Evolutionary conservation across 2,329 filamentous ascomycete species (phyloP).

Genomic region (Monosporascus sp.): DNA sequence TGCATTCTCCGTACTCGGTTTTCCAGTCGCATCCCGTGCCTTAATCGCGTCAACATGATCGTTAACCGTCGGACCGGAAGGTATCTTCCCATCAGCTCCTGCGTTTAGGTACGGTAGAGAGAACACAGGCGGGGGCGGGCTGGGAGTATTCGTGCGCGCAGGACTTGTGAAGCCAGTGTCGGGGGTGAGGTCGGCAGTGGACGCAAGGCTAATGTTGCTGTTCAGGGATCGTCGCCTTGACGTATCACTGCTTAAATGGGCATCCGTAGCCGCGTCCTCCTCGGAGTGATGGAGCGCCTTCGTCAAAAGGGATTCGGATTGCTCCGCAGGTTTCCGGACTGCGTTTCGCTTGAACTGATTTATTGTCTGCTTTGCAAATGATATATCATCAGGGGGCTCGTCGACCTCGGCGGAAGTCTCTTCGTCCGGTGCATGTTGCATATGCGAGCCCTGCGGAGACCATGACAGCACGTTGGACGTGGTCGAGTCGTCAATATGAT

Average conservation of each 20-base stretch:
- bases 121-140: conserved; percentile 69
- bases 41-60: conserved; percentile 17
- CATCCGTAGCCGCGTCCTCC: conserved; percentile 39
- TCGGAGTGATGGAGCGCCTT: conserved; percentile 69
- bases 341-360: conserved; percentile 43
- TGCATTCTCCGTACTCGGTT: conserved; percentile 14
- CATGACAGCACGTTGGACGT: conserved; percentile 41
- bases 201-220: conserved; percentile 75
- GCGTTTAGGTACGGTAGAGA: conserved; percentile 37
- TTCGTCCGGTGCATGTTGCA: conserved; percentile 42
- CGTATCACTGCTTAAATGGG: conserved; percentile 30
- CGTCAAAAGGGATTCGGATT: conserved; percentile 79
- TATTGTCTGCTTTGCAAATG: conserved; percentile 19
- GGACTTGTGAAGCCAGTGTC: conserved; percentile 89
- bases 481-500: conserved; percentile 30
- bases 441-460: conserved; percentile 38
- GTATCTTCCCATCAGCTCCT: conserved; percentile 23
- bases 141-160: conserved; percentile 80
- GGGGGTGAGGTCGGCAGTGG: conserved; percentile 89
- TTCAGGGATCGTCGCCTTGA: conserved; percentile 60
- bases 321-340: conserved; percentile 45
- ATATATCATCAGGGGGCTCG: conserved; percentile 70
- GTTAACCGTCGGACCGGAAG: conserved; percentile 19
- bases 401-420: conserved; percentile 74
- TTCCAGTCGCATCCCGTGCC: conserved; percentile 7